Evolutionary conservation across 2,329 filamentous ascomycete species (phyloP).

Genomic region (Aspergillus awamori): DNA sequence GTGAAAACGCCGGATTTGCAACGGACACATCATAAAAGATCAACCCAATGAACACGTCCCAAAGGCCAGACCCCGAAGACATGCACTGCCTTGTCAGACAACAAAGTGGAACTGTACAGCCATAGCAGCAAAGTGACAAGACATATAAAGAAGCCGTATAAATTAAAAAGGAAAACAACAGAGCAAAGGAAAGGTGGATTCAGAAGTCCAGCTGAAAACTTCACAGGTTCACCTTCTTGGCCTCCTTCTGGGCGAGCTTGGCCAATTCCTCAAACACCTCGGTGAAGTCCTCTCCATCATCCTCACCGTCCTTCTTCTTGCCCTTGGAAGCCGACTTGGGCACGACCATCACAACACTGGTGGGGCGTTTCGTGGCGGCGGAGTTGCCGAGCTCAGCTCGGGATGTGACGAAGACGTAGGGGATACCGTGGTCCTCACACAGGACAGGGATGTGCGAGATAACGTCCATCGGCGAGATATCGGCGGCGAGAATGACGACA

Average conservation of each 20-base stretch:
- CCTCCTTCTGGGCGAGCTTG: conserved; percentile 63
- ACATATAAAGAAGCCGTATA: conserved; percentile 30
- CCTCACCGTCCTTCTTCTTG: conserved; percentile 54
- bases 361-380: conserved; percentile 92
- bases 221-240: conserved; percentile 58
- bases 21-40: conserved; percentile 38
- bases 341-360: conserved; percentile 86
- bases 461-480: conserved; percentile 98
- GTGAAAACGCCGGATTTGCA: conserved; percentile 43
- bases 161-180: conserved; percentile 27
- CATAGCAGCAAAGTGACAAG: conserved; percentile 31
- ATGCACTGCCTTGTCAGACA: conserved; percentile 41
- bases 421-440: conserved; percentile 96
- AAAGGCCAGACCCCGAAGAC: conserved; percentile 44
- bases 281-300: conserved; percentile 52
- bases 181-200: conserved; percentile 22
- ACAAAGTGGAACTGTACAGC: conserved; percentile 43
- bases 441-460: conserved; percentile 97
- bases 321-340: conserved; percentile 55
- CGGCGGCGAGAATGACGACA: conserved; percentile 89
- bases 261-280: conserved; percentile 60
- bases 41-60: conserved; percentile 36
- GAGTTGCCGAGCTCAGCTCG: conserved; percentile 92
- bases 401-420: conserved; percentile 92
- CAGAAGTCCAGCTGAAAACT: conserved; percentile 19